Conservation (phyloP, 1,139 yeast genomes). For the Groenewaldozyma auringiensis region DNA sequence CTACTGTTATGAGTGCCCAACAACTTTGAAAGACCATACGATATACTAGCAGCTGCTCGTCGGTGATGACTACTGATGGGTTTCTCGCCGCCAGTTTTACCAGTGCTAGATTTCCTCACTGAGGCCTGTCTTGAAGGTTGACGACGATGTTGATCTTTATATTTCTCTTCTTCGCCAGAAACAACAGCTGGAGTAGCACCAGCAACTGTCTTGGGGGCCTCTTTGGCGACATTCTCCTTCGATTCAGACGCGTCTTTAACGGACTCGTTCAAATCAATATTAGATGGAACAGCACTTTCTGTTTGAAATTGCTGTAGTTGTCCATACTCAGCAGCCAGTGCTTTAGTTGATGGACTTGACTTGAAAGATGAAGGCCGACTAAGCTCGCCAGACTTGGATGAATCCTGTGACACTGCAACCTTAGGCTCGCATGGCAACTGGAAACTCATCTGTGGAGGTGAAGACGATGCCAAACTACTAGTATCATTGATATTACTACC, state of each 20-base stretch:
- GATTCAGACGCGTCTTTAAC: background rate
- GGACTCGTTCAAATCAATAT: too few species aligned
- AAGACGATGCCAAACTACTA: slow-evolving; percentile 24
- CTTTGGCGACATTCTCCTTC: background rate
- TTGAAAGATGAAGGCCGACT: slow-evolving; percentile 25
- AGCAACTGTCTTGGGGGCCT: background rate
- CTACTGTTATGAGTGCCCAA: slow-evolving; percentile 16
- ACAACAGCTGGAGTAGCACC: too few species aligned
- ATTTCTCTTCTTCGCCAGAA: background rate
- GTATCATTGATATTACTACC: slow-evolving; percentile 5
- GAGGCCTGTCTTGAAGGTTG: background rate
- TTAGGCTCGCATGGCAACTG: slow-evolving; percentile 23
- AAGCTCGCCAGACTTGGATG: slow-evolving; percentile 33
- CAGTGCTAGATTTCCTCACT: background rate
- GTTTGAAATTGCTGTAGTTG: background rate
- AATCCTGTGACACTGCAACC: slow-evolving; percentile 30
- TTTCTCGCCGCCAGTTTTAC: background rate
- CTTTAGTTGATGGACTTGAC: slow-evolving; percentile 14
- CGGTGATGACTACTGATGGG: slow-evolving; percentile 13
- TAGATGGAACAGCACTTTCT: background rate
- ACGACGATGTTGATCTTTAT: background rate
- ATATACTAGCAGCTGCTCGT: slow-evolving; percentile 24
- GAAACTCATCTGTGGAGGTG: slow-evolving; percentile 2
- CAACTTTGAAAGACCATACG: slow-evolving; percentile 25
- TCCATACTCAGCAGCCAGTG: slow-evolving; percentile 6